Evolutionary conservation across 306 rosid species (phyloP).

Genomic region (Fagus crenata): DNA sequence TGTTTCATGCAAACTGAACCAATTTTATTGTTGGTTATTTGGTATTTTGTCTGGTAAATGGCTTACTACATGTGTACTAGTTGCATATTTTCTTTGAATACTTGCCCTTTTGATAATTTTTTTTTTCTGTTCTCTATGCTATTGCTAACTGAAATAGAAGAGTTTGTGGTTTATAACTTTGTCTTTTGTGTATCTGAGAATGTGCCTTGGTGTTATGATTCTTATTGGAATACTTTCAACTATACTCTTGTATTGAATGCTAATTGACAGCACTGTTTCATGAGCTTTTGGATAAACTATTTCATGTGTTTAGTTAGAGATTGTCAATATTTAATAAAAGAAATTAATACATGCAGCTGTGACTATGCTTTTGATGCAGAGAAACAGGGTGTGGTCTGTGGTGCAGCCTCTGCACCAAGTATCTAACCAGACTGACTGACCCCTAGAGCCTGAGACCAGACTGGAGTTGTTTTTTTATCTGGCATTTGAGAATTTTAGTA

Average conservation of each 20-base stretch:
- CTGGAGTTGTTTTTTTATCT: constrained; percentile 67
- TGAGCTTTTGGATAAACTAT: constrained; percentile 39
- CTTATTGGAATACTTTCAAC: constrained; percentile 28
- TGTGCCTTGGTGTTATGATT: constrained; percentile 9
- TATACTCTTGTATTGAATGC: constrained; percentile 28
- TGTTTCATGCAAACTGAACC: constrained; percentile 11
- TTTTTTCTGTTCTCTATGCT: background rate
- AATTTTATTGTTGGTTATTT: background rate
- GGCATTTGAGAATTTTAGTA: constrained; percentile 72
- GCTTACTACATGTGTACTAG: background rate
- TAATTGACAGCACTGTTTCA: constrained; percentile 33
- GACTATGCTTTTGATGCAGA: constrained; percentile 97
- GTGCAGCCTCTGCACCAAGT: constrained; percentile 92
- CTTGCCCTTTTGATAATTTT: background rate
- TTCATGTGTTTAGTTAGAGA: constrained; percentile 39
- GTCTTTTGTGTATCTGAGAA: background rate
- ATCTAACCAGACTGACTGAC: constrained; percentile 88
- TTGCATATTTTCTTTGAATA: background rate
- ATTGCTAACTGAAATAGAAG: background rate
- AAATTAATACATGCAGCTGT: constrained; percentile 66
- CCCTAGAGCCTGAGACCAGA: constrained; percentile 81
- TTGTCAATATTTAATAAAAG: constrained; percentile 32
- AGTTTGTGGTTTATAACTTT: background rate
- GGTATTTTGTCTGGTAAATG: background rate
- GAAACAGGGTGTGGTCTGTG: constrained; percentile 75